Evolutionary conservation across 2,329 filamentous ascomycete genomes (phyloP).

Genomic region (Paecilomyces dactylethromorphus): DNA sequence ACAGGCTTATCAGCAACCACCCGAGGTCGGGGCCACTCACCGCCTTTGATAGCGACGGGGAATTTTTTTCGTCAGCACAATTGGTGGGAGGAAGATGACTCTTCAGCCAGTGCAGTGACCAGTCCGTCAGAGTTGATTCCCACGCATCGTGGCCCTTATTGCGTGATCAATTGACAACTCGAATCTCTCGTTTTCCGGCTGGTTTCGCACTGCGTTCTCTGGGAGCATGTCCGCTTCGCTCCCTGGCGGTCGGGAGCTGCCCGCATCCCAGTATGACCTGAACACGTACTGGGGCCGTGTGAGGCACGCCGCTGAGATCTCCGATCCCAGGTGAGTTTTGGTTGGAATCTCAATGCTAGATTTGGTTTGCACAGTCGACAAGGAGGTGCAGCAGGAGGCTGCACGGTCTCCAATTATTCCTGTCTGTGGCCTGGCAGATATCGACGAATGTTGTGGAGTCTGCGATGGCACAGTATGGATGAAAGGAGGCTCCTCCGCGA

Average conservation of each 20-base stretch:
- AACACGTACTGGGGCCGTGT: constrained; percentile 93
- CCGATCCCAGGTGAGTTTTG: constrained; percentile 80
- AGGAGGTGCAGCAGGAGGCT: not conserved
- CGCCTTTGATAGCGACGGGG: constrained; percentile 23
- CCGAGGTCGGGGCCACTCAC: no score
- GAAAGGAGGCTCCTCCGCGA: no score
- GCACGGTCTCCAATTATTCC: not conserved
- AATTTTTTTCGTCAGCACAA: constrained; percentile 14
- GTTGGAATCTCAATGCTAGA: not conserved
- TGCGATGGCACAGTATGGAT: not conserved
- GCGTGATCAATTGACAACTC: not conserved
- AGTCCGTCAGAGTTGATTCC: not conserved
- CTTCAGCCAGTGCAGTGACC: not conserved
- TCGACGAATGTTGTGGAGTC: not conserved
- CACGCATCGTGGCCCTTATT: not conserved
- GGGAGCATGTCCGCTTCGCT: constrained; percentile 53
- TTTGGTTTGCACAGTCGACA: not conserved
- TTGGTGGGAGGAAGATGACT: no score
- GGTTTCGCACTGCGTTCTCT: not conserved
- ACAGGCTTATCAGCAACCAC: not conserved
- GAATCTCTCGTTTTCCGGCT: not conserved
- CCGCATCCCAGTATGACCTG: constrained; percentile 86
- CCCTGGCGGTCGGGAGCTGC: constrained; percentile 69
- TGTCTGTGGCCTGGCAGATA: not conserved
- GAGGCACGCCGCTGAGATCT: constrained; percentile 77